Evolutionary conservation across 257 asterid genomes (phyloP).

Genomic region (Solanum bulbocastanum): DNA sequence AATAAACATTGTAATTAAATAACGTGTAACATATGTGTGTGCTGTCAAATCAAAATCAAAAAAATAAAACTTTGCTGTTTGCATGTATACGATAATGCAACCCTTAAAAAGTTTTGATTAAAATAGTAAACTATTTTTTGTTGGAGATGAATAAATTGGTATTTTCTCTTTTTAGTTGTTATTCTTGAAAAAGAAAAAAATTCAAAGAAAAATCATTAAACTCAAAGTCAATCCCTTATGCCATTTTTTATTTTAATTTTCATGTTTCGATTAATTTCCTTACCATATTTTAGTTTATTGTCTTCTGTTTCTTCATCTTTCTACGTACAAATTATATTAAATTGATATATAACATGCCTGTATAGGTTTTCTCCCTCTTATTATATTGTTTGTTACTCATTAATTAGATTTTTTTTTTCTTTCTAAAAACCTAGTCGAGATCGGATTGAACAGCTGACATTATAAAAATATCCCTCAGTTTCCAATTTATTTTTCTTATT

Average conservation of each 20-base stretch:
- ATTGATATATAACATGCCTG: not conserved
- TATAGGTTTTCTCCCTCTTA: not conserved
- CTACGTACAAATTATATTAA: not conserved
- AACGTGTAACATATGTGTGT: not conserved
- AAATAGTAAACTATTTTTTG: not conserved
- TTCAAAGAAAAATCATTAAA: not conserved
- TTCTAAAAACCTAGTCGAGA: not conserved
- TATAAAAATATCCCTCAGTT: not conserved
- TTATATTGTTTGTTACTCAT: not conserved
- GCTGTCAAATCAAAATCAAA: not conserved
- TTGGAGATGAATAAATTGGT: too few species aligned
- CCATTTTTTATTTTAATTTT: not conserved
- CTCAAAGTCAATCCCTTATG: not conserved
- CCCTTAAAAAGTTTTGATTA: not conserved
- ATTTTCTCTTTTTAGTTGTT: too few species aligned
- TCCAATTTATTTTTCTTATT: not conserved
- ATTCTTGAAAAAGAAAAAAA: not conserved
- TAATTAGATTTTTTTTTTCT: not conserved
- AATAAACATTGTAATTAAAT: not conserved
- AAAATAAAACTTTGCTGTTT: not conserved
- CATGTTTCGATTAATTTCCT: not conserved
- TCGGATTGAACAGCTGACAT: not conserved
- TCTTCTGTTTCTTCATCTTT: not conserved
- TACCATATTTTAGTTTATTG: not conserved
- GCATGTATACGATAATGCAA: not conserved